A percentile compares a stretch with the other conserved stretches of the same genome.
Conservation (phyloP, 1,284 basidiomycete species). For the Cutaneotrichosporon spelunceum region DNA sequence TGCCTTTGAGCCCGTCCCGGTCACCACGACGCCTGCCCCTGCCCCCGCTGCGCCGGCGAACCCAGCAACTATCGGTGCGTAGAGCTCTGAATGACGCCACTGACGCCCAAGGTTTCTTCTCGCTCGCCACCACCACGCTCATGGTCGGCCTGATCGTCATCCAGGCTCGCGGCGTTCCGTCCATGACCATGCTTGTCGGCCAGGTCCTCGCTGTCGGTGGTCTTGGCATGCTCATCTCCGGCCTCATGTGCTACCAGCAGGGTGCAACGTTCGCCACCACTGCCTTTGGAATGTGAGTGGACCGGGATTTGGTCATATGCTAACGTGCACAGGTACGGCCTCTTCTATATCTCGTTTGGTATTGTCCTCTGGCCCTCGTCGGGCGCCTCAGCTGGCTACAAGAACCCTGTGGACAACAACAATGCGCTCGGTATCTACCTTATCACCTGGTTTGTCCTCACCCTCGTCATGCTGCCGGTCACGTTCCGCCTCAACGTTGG, state of each 20-base stretch:
- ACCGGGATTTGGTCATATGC: too few species aligned
- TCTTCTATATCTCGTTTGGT: conserved; percentile 22
- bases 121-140: conserved; percentile 20
- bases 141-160: conserved; percentile 18
- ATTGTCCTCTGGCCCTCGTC: conserved; percentile 19
- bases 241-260: conserved; percentile 21
- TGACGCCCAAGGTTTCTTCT: conserved; percentile 16
- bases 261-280: conserved; percentile 18
- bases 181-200: conserved; percentile 16
- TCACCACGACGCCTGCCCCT: neutral
- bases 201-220: conserved; percentile 18
- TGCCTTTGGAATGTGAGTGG: conserved; percentile 19
- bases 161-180: conserved; percentile 13
- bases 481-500: conserved; percentile 19
- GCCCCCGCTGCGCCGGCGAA: conserved; percentile 5
- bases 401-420: conserved; percentile 16
- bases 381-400: conserved; percentile 13
- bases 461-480: conserved; percentile 19
- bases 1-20: conserved; percentile 1
- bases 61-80: conserved; percentile 15
- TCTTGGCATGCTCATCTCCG: conserved; percentile 24
- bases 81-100: neutral
- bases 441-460: conserved; percentile 17
- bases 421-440: conserved; percentile 21
- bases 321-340: conserved; percentile 15